Evolutionary conservation across 1,284 basidiomycete genomes (phyloP), one percentile per base, ranked within the genome.

Genomic region (Apiotrichum veenhuisii): DNA sequence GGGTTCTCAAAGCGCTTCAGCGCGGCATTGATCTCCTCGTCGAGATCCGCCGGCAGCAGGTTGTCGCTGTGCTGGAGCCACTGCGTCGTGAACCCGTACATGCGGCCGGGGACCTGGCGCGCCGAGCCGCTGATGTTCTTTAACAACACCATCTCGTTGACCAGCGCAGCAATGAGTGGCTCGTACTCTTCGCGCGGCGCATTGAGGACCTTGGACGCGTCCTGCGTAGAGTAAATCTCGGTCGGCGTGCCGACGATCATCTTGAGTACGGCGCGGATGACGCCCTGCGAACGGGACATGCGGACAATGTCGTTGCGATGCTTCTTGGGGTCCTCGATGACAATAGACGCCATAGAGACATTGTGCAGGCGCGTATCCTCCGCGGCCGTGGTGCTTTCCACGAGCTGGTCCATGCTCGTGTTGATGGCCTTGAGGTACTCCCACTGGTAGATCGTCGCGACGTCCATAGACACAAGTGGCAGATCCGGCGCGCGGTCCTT

Each of bases 211-310:
- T 70, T 63, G 0, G 83, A 78, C 1, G 84, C 90, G 15, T 68
- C 69, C 11, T 83, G 81, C 2, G 82, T 71, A 56, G 86, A 79
- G 69, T 91, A 93, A 7, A 74, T 75, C 50, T 86, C 85, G 56
- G 80, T 78, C 0, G 87, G 84, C 1, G 86, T 87, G 3, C 86
- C 84, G 42, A 91, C 80, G 5, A 84, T 82, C 85, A 92, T 87
- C 90, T 90, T 46, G 22, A 38, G 49, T 44, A 49, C 40, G 23
- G 44, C 44, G 9, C 52, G 52, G 7, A 47, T 22, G 9, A 47
- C 18, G 26, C 44, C 52, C 54, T 58, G 49, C 1, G 10, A 10
- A 53, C 54, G 34, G 27, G 37, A 10, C 45, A 12, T 3, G n/a
- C 26, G 27, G 8, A 20, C 17, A 5, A 43, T 45, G 27, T 50